A percentile compares a stretch with the other conserved stretches of the same genome.
Conservation (phyloP, 179 eudicot genomes). For the Beta lomatogona region DNA sequence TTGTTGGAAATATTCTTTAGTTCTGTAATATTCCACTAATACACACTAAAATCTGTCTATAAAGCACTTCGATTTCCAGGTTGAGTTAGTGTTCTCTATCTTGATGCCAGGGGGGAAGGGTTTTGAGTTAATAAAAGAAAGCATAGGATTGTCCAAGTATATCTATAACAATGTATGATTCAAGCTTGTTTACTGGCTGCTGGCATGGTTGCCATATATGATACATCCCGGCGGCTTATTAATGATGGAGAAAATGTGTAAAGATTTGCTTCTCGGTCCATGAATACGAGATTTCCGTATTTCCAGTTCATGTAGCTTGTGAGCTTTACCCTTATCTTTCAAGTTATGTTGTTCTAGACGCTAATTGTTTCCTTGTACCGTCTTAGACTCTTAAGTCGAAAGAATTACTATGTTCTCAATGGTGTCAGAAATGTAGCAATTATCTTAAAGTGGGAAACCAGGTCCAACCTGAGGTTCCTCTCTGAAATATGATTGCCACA, state of each 20-base stretch:
- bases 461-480: neutral
- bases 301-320: neutral
- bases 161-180: neutral
- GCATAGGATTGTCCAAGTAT: neutral
- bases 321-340: neutral
- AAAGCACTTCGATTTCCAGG: neutral
- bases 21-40: neutral
- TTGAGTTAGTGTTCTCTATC: neutral
- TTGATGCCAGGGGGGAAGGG: neutral
- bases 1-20: neutral
- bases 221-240: neutral
- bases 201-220: neutral
- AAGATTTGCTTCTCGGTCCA: neutral
- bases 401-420: neutral
- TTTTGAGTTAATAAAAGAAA: neutral
- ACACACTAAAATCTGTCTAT: neutral
- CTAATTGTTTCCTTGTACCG: neutral
- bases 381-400: neutral
- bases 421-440: neutral
- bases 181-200: neutral
- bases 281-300: neutral
- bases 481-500: neutral
- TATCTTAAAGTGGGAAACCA: neutral
- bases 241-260: neutral
- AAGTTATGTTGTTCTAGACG: neutral